Evolutionary conservation across 192 early-diverging fungal genomes (phyloP), one percentile per base, ranked within the genome.

Genomic region (Jimgerdemannia flammicorona): DNA sequence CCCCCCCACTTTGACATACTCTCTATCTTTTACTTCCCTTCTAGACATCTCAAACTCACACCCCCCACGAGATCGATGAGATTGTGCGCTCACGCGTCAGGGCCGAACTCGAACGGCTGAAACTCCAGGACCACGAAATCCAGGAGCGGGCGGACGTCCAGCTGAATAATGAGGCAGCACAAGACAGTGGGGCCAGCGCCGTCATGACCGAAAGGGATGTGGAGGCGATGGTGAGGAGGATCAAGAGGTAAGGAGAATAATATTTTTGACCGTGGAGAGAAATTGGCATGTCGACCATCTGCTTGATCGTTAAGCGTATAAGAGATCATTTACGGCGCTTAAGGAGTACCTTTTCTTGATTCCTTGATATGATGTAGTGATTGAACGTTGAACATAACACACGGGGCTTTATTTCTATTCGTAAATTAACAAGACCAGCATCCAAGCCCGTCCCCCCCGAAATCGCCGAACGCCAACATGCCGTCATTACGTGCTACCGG

Each of bases 401-500:
- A 6, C 11, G 40, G n/a, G 29, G 3, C 11, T 40, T 67, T 59
- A 14, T 44, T 3, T 43, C 20, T 3, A 41, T 3, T 10, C 7
- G 7, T n/a, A 19, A 64, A 19, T 43, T 40, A 40, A 40, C 3
- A 39, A 81, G 79, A 73, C 19, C 79, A 20, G 7, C 79, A 39
- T 43, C 79, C 20, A 81, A 71, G 19, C 66, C 69, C 39, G 66
- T 81, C 64, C 76, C 79, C 11, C 72, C 76, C 29, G 79, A 81
- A 10, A 74, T 81, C 40, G 49, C 69, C 4, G 70, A 81, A 44
- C 59, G 73, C 6, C 76, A 77, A 39, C 66, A 81, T 68, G 79
- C 79, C 69, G 67, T 81, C 64, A 69, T 77, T 63, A 64, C 72
- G 64, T 81, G 79, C 44, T 81, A 81, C 70, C 77, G 72, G 79